Percentiles rank a stretch among this genome's conserved stretches.
Evolutionary conservation across 148 eudicot genomes (phyloP).

Genomic region (Selenicereus undatus): DNA sequence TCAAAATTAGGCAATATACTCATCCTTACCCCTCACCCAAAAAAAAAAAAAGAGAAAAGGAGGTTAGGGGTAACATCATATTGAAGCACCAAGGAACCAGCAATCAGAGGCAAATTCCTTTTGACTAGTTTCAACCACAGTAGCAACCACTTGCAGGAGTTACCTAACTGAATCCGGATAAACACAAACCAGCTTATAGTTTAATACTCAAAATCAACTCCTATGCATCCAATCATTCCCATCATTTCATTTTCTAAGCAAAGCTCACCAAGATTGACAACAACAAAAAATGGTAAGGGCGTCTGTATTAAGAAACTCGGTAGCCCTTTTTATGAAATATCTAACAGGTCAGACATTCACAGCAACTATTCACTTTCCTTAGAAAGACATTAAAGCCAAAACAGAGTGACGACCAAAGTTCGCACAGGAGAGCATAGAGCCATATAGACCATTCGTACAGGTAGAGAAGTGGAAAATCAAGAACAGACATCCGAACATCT

Average conservation of each 20-base stretch:
- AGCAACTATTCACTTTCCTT: background rate
- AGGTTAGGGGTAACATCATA: too few species aligned
- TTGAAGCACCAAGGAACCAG: too few species aligned
- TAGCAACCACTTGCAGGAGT: background rate
- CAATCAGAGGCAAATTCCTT: too few species aligned
- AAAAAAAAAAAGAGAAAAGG: too few species aligned
- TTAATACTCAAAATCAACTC: background rate
- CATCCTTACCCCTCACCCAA: too few species aligned
- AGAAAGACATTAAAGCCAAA: too few species aligned
- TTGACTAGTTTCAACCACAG: background rate
- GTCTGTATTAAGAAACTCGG: background rate
- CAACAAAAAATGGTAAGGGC: background rate
- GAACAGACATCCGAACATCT: background rate
- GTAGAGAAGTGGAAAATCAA: background rate
- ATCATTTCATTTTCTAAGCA: background rate
- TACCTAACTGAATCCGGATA: background rate
- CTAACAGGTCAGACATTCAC: background rate
- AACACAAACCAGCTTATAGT: background rate
- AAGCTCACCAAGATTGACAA: background rate
- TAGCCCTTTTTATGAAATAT: background rate
- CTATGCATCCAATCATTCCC: background rate
- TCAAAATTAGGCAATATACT: too few species aligned
- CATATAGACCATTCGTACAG: background rate
- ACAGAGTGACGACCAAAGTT: constrained; percentile 8
- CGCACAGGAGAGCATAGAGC: background rate